phyloP scores from a whole-genome alignment of 2,329 filamentous ascomycete genomes.

The Curvularia lunata region DNA sequence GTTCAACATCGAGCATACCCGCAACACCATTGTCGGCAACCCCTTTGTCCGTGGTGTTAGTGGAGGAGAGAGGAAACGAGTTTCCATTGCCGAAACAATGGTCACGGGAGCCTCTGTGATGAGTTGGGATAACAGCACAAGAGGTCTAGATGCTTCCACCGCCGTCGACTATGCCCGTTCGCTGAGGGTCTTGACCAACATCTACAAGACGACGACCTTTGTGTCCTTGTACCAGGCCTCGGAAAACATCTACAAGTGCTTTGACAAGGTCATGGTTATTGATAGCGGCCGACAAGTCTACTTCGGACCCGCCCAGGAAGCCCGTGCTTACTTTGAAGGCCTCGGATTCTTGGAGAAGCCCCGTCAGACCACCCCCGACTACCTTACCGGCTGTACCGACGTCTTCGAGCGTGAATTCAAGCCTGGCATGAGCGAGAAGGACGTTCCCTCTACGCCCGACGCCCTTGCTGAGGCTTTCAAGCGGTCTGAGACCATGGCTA shows the following conservation, averaged over 20 bases:
- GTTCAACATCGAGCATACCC: constrained; percentile 93
- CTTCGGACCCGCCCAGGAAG: constrained; percentile 72
- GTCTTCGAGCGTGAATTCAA: constrained; percentile 82
- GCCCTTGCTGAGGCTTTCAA: constrained; percentile 73
- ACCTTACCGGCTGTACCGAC: constrained; percentile 81
- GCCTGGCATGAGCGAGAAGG: constrained; percentile 66
- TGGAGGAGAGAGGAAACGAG: constrained; percentile 79
- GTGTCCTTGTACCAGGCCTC: constrained; percentile 87
- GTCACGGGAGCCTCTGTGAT: constrained; percentile 73
- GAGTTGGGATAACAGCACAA: constrained; percentile 64
- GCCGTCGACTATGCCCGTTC: constrained; percentile 58
- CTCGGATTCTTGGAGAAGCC: constrained; percentile 77
- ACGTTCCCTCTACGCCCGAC: constrained; percentile 72
- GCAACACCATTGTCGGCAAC: constrained; percentile 83
- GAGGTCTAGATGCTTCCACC: constrained; percentile 57
- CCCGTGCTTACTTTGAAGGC: constrained; percentile 75
- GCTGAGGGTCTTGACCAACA: constrained; percentile 71
- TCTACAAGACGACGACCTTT: constrained; percentile 83
- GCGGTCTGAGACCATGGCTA: constrained; percentile 64
- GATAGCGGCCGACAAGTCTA: constrained; percentile 77
- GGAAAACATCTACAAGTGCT: constrained; percentile 78
- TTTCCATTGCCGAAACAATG: constrained; percentile 84
- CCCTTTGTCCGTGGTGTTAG: constrained; percentile 78
- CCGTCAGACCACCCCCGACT: constrained; percentile 81
- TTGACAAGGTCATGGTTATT: constrained; percentile 85